phyloP scores from a whole-genome alignment of 179 eudicot species.

The Gypsophila paniculata region DNA sequence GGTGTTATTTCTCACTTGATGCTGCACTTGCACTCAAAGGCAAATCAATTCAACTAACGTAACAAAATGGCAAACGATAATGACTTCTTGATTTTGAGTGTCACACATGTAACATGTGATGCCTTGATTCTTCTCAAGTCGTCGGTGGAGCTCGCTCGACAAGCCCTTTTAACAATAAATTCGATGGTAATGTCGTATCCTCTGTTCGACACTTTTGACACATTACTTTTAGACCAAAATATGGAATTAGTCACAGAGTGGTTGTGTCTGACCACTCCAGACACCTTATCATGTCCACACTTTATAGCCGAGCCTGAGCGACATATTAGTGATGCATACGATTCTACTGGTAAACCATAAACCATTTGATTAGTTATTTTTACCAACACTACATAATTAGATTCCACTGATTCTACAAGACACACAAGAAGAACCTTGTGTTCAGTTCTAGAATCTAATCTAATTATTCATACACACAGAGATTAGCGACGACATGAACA shows the following conservation, averaged over 20 bases:
- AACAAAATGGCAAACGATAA: slow-evolving; percentile 1
- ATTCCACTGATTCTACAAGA: neutral
- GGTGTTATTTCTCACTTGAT: too few species aligned
- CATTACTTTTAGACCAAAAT: too few species aligned
- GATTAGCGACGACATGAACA: neutral
- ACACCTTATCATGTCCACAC: too few species aligned
- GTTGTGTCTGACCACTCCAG: too few species aligned
- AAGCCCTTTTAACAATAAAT: too few species aligned
- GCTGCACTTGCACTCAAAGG: neutral
- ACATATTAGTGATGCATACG: neutral
- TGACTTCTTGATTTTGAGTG: neutral
- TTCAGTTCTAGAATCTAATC: slow-evolving; percentile 5
- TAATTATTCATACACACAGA: slow-evolving; percentile 5
- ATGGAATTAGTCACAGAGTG: too few species aligned
- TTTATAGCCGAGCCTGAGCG: too few species aligned
- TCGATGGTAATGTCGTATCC: too few species aligned
- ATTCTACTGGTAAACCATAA: neutral
- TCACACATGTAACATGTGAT: neutral
- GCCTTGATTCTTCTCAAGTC: neutral
- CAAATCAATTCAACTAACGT: neutral
- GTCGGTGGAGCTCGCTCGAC: too few species aligned
- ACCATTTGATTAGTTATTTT: neutral
- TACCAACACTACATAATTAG: neutral
- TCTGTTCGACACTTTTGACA: too few species aligned
- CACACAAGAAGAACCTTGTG: slow-evolving; percentile 6